Evolutionary conservation across 2,329 filamentous ascomycete genomes (phyloP), one percentile per base, ranked within the genome.

Genomic region (Didymella keratinophila): DNA sequence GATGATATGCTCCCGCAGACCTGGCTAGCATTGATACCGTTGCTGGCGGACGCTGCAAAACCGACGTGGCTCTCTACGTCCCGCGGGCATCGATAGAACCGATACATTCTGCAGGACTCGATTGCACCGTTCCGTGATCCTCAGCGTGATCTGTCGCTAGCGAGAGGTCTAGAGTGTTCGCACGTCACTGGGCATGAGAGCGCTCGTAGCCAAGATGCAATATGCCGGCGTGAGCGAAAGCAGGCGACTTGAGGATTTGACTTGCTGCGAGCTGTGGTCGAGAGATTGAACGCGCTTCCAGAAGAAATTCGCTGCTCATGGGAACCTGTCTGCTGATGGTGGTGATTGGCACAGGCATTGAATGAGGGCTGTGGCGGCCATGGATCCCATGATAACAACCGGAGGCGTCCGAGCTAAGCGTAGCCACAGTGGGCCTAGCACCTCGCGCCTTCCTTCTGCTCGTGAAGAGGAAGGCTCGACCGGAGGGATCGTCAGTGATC

Each of bases 41-140:
- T 64, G 63, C 41, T 61, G 58, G 62, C 53, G 48, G 63, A 60
- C 39, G 60, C 62, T 66, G 64, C 69, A 64, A 58, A 60, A 61
- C 67, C 68, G 68, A 73, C 71, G 70, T 73, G 71, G 67, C 71
- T 69, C 55, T 65, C 67, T 63, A 67, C 54, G 60, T 64, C 58
- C 59, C 61, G 63, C 64, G 59, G 28, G 42, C 57, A 60, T 64
- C 61, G 60, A 66, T 65, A 70, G 45, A 50, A 54, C 42, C 63
- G 61, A 68, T 65, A 70, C 56, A 50, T 58, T 36, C 41, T 50
- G 56, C 56, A 65, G 62, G 39, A 42, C 45, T 60, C 47, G 50
- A 52, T 57, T 63, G 65, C 66, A 61, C 41, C 27, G 51, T 51
- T 53, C 52, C 52, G 60, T 51, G 37, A 54, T 51, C 23, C 59